A percentile compares a stretch with the other conserved stretches of the same genome.
These are phyloP conservation scores for Cladosporium sp. DNA, from an alignment of 2,329 filamentous ascomycete species.

Conservation along the genomic window DNA sequence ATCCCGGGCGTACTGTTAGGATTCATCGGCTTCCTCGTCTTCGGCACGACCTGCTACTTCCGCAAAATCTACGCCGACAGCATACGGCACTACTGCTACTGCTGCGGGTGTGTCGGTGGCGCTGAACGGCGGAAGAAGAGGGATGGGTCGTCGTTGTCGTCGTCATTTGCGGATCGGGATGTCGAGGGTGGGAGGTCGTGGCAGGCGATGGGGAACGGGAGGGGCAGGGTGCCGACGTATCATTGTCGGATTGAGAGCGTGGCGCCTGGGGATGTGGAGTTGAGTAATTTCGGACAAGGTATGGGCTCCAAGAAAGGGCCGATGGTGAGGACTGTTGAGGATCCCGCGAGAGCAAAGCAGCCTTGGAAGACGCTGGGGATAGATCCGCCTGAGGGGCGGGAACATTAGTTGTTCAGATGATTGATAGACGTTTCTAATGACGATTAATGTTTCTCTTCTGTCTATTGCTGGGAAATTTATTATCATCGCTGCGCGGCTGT, in stretches of 20 bases:
- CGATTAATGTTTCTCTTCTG: neutral
- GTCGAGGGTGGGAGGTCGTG: neutral
- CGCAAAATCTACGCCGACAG: slow-evolving; percentile 21
- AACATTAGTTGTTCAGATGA: neutral
- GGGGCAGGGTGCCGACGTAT: neutral
- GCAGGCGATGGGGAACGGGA: neutral
- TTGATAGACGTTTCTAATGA: neutral
- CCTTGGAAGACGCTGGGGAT: slow-evolving; percentile 14
- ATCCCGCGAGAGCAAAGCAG: neutral
- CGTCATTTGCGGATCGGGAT: neutral
- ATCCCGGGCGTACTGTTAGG: slow-evolving; percentile 24
- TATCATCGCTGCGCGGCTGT: neutral
- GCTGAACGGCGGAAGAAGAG: too few relatives aligned
- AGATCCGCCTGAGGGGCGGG: neutral
- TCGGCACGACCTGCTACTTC: slow-evolving; percentile 27
- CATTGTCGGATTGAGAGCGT: neutral
- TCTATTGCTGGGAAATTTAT: neutral
- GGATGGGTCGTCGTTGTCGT: neutral
- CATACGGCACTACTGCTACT: neutral
- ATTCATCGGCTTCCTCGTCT: slow-evolving; percentile 25
- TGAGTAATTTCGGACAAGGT: neutral
- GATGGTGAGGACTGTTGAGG: neutral
- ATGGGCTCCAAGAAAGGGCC: neutral
- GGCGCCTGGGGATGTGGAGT: neutral
- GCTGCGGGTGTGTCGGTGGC: neutral